phyloP scores from a whole-genome alignment of 129 eudicot genomes.

The Centaurea solstitialis region DNA sequence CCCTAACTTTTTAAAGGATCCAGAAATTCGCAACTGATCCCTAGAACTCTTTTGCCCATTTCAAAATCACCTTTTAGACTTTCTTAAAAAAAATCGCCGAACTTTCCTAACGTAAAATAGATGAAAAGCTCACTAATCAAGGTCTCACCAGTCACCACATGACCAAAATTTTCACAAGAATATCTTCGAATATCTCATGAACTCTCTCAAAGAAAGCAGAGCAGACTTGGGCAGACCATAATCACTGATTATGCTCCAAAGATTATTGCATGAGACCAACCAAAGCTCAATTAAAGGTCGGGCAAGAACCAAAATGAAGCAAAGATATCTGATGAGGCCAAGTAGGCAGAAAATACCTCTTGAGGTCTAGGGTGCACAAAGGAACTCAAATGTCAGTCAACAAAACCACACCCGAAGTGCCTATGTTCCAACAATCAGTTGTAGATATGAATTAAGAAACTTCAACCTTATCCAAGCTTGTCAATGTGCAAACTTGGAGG shows the following conservation, averaged over 20 bases:
- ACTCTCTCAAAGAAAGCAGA: neutral
- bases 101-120: neutral
- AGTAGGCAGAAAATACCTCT: neutral
- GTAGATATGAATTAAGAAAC: neutral
- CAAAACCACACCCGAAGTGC: neutral
- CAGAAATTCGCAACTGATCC: neutral
- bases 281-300: neutral
- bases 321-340: neutral
- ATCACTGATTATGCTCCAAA: neutral
- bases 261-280: neutral
- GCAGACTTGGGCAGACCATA: neutral
- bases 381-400: neutral
- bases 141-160: neutral
- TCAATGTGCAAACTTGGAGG: neutral
- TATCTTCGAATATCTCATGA: neutral
- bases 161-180: neutral
- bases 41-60: neutral
- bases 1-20: neutral
- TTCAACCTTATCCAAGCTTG: neutral
- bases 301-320: neutral
- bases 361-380: neutral
- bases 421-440: neutral
- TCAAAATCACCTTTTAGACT: neutral
- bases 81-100: neutral
- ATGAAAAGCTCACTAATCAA: neutral